Evolutionary conservation across 768 basidiomycete genomes (phyloP).

Genomic region (Mycena polygramma): DNA sequence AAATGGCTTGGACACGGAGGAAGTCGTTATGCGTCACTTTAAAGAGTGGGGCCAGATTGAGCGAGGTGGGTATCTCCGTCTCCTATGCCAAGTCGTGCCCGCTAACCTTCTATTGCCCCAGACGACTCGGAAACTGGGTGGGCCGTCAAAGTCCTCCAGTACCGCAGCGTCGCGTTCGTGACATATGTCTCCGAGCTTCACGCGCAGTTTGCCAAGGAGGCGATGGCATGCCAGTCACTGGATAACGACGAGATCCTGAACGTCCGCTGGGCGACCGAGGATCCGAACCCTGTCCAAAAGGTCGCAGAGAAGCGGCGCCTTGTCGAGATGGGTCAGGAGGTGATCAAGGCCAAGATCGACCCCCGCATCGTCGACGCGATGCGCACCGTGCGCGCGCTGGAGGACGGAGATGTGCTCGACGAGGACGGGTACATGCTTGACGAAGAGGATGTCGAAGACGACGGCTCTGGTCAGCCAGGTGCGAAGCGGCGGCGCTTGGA

Average conservation of each 20-base stretch:
- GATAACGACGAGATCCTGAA: conserved; percentile 98
- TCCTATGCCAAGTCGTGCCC: neutral
- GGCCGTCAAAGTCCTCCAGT: conserved; percentile 90
- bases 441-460: conserved; percentile 48
- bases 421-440: conserved; percentile 51
- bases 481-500: conserved; percentile 51
- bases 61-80: conserved; percentile 71
- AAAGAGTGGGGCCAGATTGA: conserved; percentile 97
- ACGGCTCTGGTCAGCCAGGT: conserved; percentile 50
- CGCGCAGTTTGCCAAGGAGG: conserved; percentile 97
- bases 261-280: conserved; percentile 99
- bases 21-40: conserved; percentile 91
- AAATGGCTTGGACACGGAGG: conserved; percentile 90
- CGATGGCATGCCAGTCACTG: conserved; percentile 98
- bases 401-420: conserved; percentile 76
- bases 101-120: conserved; percentile 9
- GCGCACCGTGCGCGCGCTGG: conserved; percentile 86
- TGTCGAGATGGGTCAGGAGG: conserved; percentile 87
- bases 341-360: conserved; percentile 88
- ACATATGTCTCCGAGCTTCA: conserved; percentile 89
- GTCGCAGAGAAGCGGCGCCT: conserved; percentile 87
- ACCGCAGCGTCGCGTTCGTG: conserved; percentile 97
- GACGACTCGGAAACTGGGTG: conserved; percentile 46
- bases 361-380: conserved; percentile 92
- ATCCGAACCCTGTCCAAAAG: conserved; percentile 94